Percentiles rank a stretch among this genome's conserved stretches.
Conservation (phyloP, 2,329 filamentous ascomycete genomes). For the Capronia coronata region DNA sequence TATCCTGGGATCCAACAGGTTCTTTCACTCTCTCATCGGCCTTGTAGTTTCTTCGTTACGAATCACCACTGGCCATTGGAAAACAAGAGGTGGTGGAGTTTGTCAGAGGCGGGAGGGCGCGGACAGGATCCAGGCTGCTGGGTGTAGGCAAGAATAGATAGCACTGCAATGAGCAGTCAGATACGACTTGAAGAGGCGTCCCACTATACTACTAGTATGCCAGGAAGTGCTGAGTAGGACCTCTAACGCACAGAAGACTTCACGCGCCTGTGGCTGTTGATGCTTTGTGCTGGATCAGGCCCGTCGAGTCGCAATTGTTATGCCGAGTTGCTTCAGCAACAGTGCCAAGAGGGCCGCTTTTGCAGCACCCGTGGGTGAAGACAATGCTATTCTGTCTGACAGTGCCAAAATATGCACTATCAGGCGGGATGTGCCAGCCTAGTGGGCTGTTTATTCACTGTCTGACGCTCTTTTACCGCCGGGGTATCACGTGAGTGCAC, state of each 20-base stretch:
- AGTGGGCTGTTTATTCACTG: not conserved
- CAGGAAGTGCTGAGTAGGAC: not conserved
- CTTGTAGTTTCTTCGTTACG: constrained; percentile 1
- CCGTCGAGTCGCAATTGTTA: not conserved
- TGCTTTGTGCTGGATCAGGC: constrained; percentile 6
- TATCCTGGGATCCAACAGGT: not conserved
- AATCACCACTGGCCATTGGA: constrained; percentile 17
- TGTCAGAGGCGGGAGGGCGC: constrained; percentile 1
- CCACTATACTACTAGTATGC: not conserved
- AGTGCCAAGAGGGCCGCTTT: constrained; percentile 1
- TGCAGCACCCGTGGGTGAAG: not conserved
- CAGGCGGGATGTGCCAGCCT: not conserved
- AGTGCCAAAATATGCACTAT: not conserved
- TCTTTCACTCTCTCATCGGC: too few relatives aligned
- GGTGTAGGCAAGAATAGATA: not conserved
- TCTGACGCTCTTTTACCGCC: not conserved
- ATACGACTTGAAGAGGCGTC: not conserved
- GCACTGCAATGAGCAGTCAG: not conserved
- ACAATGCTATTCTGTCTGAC: not conserved
- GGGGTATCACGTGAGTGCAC: not conserved
- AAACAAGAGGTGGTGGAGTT: constrained; percentile 1
- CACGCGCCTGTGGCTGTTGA: constrained; percentile 6
- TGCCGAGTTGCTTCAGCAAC: constrained; percentile 5
- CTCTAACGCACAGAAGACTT: not conserved
- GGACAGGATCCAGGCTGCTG: constrained; percentile 8